Evolutionary conservation across 2,329 filamentous ascomycete species (phyloP).

Genomic region (Fusarium succisae): DNA sequence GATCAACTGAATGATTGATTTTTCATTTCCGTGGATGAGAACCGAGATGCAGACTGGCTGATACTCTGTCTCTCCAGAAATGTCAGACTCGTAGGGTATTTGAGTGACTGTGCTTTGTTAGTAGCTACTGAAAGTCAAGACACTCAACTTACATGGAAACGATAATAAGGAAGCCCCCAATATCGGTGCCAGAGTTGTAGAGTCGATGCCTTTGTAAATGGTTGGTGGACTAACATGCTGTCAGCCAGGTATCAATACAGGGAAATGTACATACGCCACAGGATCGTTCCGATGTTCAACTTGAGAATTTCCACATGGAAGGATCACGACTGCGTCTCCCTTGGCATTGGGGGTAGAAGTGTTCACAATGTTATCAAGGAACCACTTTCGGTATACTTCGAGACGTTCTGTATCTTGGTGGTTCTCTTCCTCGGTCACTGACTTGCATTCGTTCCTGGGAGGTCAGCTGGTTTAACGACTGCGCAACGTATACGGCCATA

Average conservation of each 20-base stretch:
- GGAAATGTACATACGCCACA: conserved; percentile 36
- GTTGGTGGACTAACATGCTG: conserved; percentile 39
- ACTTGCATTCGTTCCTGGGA: conserved; percentile 33
- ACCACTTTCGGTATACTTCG: conserved; percentile 46
- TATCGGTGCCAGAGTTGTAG: conserved; percentile 42
- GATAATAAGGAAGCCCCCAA: conserved; percentile 46
- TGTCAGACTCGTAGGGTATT: conserved; percentile 43
- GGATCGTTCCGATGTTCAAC: conserved; percentile 42
- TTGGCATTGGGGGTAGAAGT: conserved; percentile 27
- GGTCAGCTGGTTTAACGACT: not conserved
- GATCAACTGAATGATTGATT: conserved; percentile 41
- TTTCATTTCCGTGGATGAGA: conserved; percentile 42
- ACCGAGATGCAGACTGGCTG: conserved; percentile 45
- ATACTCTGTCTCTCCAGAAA: conserved; percentile 44
- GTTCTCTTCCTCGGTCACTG: conserved; percentile 1
- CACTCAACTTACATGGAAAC: conserved; percentile 47
- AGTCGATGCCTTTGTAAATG: conserved; percentile 38
- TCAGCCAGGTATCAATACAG: conserved; percentile 21
- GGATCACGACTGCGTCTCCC: conserved; percentile 39
- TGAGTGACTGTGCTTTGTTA: conserved; percentile 43
- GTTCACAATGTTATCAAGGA: conserved; percentile 41
- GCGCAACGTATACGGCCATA: conserved; percentile 14
- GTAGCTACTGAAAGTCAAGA: not conserved
- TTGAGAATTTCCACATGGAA: conserved; percentile 39
- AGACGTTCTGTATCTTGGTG: conserved; percentile 35